A percentile compares a stretch with the other conserved stretches of the same genome.
Evolutionary conservation across 163 green algal genomes (phyloP).

Genomic region (Scenedesmus sp.): DNA sequence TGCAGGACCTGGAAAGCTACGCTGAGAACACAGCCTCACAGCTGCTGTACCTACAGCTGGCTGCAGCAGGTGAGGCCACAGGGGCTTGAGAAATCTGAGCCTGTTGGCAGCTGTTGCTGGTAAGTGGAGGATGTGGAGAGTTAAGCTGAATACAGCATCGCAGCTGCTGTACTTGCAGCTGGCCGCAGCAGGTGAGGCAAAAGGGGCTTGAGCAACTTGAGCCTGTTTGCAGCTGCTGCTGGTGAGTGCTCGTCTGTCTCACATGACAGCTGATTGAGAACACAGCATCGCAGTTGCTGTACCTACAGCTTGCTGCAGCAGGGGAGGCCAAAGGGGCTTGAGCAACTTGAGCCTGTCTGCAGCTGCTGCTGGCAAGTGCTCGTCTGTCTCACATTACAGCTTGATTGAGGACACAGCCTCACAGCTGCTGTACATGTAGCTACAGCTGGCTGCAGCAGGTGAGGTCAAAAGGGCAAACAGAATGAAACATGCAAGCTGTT

Average conservation of each 20-base stretch:
- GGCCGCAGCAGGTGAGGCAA: slow-evolving; percentile 46
- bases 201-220: no score
- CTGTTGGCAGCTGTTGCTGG: no score
- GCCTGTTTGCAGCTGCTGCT: neutral
- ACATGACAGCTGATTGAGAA: slow-evolving; percentile 61
- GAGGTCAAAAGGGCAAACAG: no score
- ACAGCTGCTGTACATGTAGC: no score
- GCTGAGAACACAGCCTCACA: slow-evolving; percentile 82
- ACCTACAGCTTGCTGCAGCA: slow-evolving; percentile 71
- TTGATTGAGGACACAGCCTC: no score
- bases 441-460: no score
- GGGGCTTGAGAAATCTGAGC: no score
- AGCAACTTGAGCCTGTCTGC: neutral
- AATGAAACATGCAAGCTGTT: no score
- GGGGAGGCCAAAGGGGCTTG: neutral
- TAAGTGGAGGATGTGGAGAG: slow-evolving; percentile 78
- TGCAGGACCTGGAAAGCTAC: slow-evolving; percentile 82
- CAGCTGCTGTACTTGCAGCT: slow-evolving; percentile 86
- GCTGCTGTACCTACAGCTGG: slow-evolving; percentile 82
- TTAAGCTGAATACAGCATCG: slow-evolving; percentile 81
- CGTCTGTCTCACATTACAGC: neutral
- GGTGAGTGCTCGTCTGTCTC: neutral
- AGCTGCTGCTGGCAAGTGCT: slow-evolving; percentile 4
- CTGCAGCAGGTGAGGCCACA: slow-evolving; percentile 55
- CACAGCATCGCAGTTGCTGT: slow-evolving; percentile 84